Percentiles rank a stretch among this genome's conserved stretches.
Evolutionary conservation across 2,329 filamentous ascomycete species (phyloP).

Genomic region (Achaetomium macrosporum): DNA sequence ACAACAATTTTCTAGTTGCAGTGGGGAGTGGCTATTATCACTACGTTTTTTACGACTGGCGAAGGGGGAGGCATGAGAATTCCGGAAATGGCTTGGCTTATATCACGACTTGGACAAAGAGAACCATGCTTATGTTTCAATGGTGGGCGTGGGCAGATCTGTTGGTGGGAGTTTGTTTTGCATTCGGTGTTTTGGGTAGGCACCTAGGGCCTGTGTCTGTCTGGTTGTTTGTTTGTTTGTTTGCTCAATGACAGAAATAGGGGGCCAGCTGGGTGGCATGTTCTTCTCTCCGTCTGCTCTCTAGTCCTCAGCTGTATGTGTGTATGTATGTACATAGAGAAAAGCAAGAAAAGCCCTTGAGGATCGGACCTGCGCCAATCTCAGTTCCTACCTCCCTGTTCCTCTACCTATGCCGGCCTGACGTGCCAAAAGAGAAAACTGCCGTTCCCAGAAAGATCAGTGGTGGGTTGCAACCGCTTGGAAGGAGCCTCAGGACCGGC

Average conservation of each 20-base stretch:
- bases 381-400: too few species aligned
- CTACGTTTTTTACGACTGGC: conserved; percentile 10
- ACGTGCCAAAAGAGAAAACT: neutral
- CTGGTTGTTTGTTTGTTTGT: neutral
- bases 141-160: neutral
- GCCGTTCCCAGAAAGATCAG: neutral
- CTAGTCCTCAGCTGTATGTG: neutral
- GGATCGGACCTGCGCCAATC: too few species aligned
- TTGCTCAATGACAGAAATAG: neutral
- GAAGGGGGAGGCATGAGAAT: neutral
- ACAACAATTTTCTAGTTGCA: too few species aligned
- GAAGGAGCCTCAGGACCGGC: neutral
- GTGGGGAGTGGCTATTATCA: neutral
- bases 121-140: conserved; percentile 1
- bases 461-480: conserved; percentile 3
- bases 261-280: neutral
- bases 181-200: neutral
- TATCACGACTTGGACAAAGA: conserved; percentile 1
- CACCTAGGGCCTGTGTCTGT: neutral
- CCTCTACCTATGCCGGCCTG: too few species aligned
- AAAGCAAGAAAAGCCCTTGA: too few species aligned
- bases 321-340: conserved; percentile 6
- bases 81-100: neutral
- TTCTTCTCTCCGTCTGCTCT: neutral
- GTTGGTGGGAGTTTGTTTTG: conserved; percentile 1